Base-by-base conservation (phyloP, 768 basidiomycete species). In the Termitomyces sp. region DNA sequence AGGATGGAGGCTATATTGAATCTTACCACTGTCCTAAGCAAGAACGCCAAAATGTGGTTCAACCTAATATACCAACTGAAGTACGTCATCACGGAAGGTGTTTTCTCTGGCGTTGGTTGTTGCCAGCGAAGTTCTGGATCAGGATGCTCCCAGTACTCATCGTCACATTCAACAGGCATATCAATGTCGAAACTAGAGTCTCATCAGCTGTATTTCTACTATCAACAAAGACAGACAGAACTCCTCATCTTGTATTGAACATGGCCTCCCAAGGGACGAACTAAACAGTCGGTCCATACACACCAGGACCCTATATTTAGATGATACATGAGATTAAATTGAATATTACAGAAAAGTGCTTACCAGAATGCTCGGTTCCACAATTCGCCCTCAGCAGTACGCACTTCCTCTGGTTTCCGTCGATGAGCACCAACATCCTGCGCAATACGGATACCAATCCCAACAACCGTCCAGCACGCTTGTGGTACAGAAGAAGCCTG, bases 221-320 rank as follows among this genome's bases (percentile, higher is more conserved):
- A 52, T n/a, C 10, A 10, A 67, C 30, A 57, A 5, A 52, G 14
- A 48, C n/a, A 35, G 27, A 71, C 85, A 52, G 62, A 35, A 85
- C 84, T 91, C 89, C 70, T 89, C 89, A 60, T 93, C 90, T 50
- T 88, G 86, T 10, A 93, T 81, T 2, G 86, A 83, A 63, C 86
- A 83, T 1, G 89, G 88, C 19, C 91, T 75, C 10, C 91, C 91
- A 6, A 88, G 74, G 0, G 77, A 75, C 0, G 77, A 70, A 44
- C 82, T 80, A 54, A 79, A 68, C 34, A 72, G 58, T 57, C 83
- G 68, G 61, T 87, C 85, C 64, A 84, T 72, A 37, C 68, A 75
- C 2, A 83, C 70, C 2, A 85, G 70, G 0, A 80, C 77, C 83
- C 84, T 85, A 54, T 39, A 6, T 6, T 9, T 2, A 7, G 23